A percentile compares a stretch with the other conserved stretches of the same genome.
These are phyloP conservation scores for Eucommia ulmoides DNA, from an alignment of 257 asterid genomes.

Conservation along the genomic window DNA sequence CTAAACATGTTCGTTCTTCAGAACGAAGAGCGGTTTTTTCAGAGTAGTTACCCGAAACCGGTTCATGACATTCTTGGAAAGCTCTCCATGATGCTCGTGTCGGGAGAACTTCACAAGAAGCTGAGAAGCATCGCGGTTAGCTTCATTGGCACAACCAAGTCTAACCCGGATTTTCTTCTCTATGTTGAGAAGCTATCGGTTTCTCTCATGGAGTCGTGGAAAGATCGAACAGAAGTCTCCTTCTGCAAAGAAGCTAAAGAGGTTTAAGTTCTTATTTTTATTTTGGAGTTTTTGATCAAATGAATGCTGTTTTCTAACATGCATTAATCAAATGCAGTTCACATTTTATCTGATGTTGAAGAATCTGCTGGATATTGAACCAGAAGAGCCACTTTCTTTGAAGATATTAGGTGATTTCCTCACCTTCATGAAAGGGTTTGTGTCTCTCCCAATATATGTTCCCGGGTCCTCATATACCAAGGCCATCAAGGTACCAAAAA, in stretches of 20 bases:
- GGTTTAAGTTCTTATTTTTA: conserved; percentile 23
- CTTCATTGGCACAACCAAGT: conserved; percentile 41
- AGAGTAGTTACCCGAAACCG: conserved; percentile 66
- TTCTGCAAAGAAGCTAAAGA: conserved; percentile 63
- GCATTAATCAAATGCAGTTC: too few species aligned
- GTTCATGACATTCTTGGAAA: conserved; percentile 61
- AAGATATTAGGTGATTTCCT: conserved; percentile 51
- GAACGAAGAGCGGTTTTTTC: conserved; percentile 55
- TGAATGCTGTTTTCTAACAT: too few species aligned
- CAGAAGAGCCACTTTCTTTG: conserved; percentile 51
- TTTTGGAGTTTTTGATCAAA: too few species aligned
- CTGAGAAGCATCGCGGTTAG: conserved; percentile 61
- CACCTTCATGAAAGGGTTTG: conserved; percentile 51
- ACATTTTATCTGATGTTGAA: conserved; percentile 78
- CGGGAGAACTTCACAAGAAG: conserved; percentile 50
- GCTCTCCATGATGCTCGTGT: conserved; percentile 53
- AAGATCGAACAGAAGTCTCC: conserved; percentile 27
- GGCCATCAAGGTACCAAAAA: conserved; percentile 53
- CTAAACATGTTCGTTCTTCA: conserved; percentile 57
- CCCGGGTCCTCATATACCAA: conserved; percentile 76
- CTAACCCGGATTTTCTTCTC: conserved; percentile 45
- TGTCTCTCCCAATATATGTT: conserved; percentile 52
- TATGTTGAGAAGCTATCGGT: conserved; percentile 40
- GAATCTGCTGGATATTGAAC: conserved; percentile 55
- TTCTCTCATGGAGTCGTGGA: conserved; percentile 47